Evolutionary conservation across 164 flowering plant genomes (phyloP), one percentile per base, ranked within the genome.

Genomic region (Dillenia turbinata): DNA sequence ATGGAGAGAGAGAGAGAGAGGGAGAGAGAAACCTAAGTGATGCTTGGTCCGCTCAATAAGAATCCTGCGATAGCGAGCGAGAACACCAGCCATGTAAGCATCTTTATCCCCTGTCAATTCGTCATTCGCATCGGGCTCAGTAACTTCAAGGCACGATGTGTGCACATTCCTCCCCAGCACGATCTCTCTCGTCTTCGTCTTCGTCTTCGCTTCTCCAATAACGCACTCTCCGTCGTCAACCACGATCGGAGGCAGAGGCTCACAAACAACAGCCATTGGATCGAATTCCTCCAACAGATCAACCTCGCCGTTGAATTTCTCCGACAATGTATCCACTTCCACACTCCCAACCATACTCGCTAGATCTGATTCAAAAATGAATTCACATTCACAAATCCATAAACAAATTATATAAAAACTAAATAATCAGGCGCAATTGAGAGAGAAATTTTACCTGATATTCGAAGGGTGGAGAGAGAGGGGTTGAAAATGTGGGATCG

Each of bases 101-200:
- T 95, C 99, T 77, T 84, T 78, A 46, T 92, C 99, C 1, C 99
- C 97, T 2, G 97, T 95, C 12, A 79, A 66, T 54, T 92, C 97
- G 52, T 95, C 99, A 56, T 95, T 85, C 1, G 79, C 82, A 1
- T 88, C 97, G 1, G 97, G 99, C 71, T 95, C 99, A 49, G 85
- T 87, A n/a, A 95, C 82, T 49, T 75, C 87, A 10, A 83, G 75
- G 70, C 87, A 85, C 65, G 76, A 49, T n/a, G 94, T 85, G 62
- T 90, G 97, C 52, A 95, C 79, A 75, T 91, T 95, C 77, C 79
- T 73, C 15, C 97, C 99, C 9, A 95, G 71, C 61, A 92, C 94
- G 17, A 92, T 85, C 78, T 78, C 87, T 63, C 76, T 77, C 10
- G n/a, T 60, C 64, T 47, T 60, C 10, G n/a, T 60, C 64, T 47